Base-by-base conservation (phyloP, 164 flowering plant genomes). In the Nymphaea colorata region DNA sequence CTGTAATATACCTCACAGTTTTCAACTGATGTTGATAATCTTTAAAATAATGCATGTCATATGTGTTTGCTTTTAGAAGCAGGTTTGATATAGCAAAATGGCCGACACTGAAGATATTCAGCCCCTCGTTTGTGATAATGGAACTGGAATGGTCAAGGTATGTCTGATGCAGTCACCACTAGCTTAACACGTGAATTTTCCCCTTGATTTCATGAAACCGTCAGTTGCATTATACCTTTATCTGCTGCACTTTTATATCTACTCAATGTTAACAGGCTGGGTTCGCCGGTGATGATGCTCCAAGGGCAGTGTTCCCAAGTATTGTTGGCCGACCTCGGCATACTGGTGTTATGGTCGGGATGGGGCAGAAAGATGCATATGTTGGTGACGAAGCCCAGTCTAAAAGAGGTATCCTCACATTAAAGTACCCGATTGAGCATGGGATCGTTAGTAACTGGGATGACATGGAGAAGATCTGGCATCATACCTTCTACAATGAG, bases 401-500 rank as follows among this genome's bases (percentile, higher is more conserved):
- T n/a, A 66, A 66, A 57, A 45, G 68, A 45, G 68, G 68, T 66
- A 66, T 66, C 10, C 68, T 66, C 42, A 66, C 68, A 44, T 45
- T 66, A 16, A 66, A 66, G 12, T 66, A 66, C 68, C 68, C 68
- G 3, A 66, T 66, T 51, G 68, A 66, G 68, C 68, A 66, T 51
- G 68, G 68, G 18, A 66, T 66, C 45, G 68, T 66, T 10, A 66
- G 68, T 36, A 66, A 66, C 60, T 66, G 68, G 68, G 68, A 66
- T 66, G 68, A 66, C 60, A 66, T 66, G 68, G 68, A 66, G 41
- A 66, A 66, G 68, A 66, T 66, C 42, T 66, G 68, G 68, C 68
- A 66, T 66, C 68, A 66, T 16, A 66, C 68, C 15, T 66, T 66
- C 42, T 66, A 66, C 43, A 66, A 66, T 18, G 68, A 66, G 68